A percentile compares a stretch with the other conserved stretches of the same genome.
Evolutionary conservation across 768 basidiomycete genomes (phyloP).

Genomic region (Suillus luteus): DNA sequence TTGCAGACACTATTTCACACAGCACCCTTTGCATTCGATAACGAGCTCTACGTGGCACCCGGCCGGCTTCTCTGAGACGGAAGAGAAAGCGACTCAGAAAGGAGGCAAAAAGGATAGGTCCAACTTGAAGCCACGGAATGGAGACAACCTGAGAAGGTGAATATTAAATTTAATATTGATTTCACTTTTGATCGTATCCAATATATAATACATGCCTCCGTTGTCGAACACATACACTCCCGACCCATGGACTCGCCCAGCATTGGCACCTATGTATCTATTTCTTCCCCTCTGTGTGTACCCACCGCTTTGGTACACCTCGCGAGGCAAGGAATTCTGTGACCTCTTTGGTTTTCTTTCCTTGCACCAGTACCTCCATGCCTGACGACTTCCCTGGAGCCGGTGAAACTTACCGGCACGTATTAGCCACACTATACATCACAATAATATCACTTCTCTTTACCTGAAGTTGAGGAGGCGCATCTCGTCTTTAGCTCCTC

Average conservation of each 20-base stretch:
- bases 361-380: constrained; percentile 81
- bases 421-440: background rate
- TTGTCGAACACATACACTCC: constrained; percentile 6
- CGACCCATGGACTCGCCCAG: background rate
- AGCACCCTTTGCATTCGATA: background rate
- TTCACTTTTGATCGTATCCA: background rate
- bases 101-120: background rate
- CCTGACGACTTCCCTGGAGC: constrained; percentile 57
- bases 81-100: background rate
- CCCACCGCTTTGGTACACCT: constrained; percentile 85
- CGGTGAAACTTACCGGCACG: constrained; percentile 52
- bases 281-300: constrained; percentile 57
- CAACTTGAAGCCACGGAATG: background rate
- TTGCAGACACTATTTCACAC: background rate
- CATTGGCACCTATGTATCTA: constrained; percentile 14
- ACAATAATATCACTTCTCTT: constrained; percentile 21
- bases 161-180: background rate
- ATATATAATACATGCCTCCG: constrained; percentile 8
- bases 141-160: background rate
- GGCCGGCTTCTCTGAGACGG: background rate
- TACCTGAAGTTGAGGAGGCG: constrained; percentile 79
- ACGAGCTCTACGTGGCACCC: background rate
- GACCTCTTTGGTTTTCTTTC: constrained; percentile 72
- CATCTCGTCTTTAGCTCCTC: constrained; percentile 78
- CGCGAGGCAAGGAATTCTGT: constrained; percentile 63